Base-by-base conservation (phyloP, 805 yeast genomes). In the Metschnikowia borealis region DNA sequence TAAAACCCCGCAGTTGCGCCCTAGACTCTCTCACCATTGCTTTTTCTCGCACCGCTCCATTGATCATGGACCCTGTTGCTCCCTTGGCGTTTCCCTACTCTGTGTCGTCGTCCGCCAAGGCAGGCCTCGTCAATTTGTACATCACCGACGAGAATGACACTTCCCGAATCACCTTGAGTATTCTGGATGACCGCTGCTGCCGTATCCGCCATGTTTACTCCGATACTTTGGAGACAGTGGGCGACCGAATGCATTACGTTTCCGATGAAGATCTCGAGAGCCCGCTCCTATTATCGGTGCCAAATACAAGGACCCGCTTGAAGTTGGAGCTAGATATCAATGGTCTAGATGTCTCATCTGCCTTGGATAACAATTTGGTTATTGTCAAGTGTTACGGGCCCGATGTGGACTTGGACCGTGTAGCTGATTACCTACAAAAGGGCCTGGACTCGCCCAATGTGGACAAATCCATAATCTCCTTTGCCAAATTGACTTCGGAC, bases 241-340 rank as follows among this genome's bases (percentile, higher is more conserved):
- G 46, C 3, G 61, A 55, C 34, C 31, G 46, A 15, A 15, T 44
- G 21, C 39, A 34, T 14, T 44, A 44, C 23, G 46, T 44, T 5
- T 44, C 46, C 14, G 23, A 23, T 23, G 46, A 20, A 35, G 33
- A 35, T 13, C n/a, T 33, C 8, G 39, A 44, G 14, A 35, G 53
- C 10, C 78, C 78, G 15, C 60, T 73, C 33, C 62, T 73, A 29
- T 51, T 71, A 8, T 50, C 62, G 46, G 56, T 69, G 32, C 65
- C 67, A 6, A 47, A 65, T 1, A 31, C 42, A 13, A 61, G 53
- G 44, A 53, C 49, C 50, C 59, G 57, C 50, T 32, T 71, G 36
- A 71, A 54, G 36, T 48, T 55, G 39, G 54, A 71, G 50, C 53
- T 72, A 13, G 65, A 58, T 40, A 56, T 72, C 6, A 54, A 66